These are phyloP conservation scores for Hymenoscyphus repandus DNA, from an alignment of 2,329 filamentous ascomycete genomes.

Conservation along the genomic window DNA sequence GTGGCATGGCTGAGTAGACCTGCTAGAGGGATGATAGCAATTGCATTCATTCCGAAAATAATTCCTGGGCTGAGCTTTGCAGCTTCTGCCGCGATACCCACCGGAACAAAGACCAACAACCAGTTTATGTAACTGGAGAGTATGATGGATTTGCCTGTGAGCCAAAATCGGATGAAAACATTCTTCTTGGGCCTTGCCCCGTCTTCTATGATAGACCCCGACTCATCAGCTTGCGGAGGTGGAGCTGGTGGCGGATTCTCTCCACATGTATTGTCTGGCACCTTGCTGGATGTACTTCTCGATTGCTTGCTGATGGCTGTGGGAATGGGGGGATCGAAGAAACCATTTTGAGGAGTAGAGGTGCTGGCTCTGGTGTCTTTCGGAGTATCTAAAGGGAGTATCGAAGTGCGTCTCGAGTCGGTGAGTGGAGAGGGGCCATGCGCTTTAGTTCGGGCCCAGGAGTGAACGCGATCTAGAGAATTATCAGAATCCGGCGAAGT, in stretches of 20 bases:
- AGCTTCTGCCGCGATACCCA: conserved; percentile 63
- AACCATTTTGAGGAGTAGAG: conserved; percentile 16
- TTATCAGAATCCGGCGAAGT: conserved; percentile 44
- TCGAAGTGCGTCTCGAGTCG: conserved; percentile 29
- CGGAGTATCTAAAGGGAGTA: conserved; percentile 35
- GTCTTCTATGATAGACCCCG: conserved; percentile 51
- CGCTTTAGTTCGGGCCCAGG: conserved; percentile 49
- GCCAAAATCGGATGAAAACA: conserved; percentile 28
- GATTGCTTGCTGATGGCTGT: conserved; percentile 14
- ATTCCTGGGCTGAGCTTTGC: conserved; percentile 51
- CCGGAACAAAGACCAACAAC: conserved; percentile 70
- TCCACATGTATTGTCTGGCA: conserved; percentile 33
- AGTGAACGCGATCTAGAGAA: conserved; percentile 52
- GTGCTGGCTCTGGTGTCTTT: conserved; percentile 19
- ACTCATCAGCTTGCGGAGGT: conserved; percentile 47
- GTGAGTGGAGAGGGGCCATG: conserved; percentile 44
- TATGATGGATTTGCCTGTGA: conserved; percentile 50
- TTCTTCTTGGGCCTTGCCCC: conserved; percentile 26
- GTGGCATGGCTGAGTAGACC: conserved; percentile 68
- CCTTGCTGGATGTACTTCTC: conserved; percentile 27
- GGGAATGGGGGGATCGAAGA: conserved; percentile 11
- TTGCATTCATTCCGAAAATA: conserved; percentile 68
- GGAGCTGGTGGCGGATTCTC: conserved; percentile 36
- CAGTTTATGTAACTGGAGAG: conserved; percentile 75
- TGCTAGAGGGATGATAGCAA: conserved; percentile 71